A percentile compares a stretch with the other conserved stretches of the same genome.
These are phyloP conservation scores for Neurospora terricola DNA, from an alignment of 495 filamentous ascomycete species.

Conservation along the genomic window DNA sequence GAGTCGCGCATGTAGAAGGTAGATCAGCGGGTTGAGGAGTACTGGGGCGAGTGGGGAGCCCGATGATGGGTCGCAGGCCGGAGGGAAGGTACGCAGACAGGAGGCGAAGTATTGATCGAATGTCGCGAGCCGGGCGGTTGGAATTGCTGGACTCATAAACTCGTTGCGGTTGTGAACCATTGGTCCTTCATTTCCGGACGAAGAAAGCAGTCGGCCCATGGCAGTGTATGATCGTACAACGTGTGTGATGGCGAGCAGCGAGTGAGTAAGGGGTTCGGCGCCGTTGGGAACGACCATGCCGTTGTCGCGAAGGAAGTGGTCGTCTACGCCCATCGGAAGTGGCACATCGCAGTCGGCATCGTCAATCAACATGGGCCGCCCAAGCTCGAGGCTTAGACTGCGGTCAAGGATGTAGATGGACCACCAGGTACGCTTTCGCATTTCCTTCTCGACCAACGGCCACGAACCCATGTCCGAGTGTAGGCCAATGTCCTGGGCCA, in stretches of 20 bases:
- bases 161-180: neutral
- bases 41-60: constrained; percentile 60
- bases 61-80: constrained; percentile 55
- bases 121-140: constrained; percentile 56
- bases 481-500: constrained; percentile 81
- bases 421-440: constrained; percentile 90
- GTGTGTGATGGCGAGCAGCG: constrained; percentile 71
- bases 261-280: constrained; percentile 42
- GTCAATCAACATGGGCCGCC: constrained; percentile 74
- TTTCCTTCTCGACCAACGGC: constrained; percentile 74
- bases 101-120: constrained; percentile 75
- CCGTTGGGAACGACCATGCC: constrained; percentile 44
- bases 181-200: constrained; percentile 18
- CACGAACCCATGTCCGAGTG: constrained; percentile 67
- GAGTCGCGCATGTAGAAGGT: constrained; percentile 74
- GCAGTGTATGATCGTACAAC: constrained; percentile 75
- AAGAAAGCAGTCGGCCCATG: constrained; percentile 62
- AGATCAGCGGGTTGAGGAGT: constrained; percentile 59
- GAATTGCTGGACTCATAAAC: constrained; percentile 37
- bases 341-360: constrained; percentile 81
- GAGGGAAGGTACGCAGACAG: constrained; percentile 66
- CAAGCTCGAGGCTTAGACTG: constrained; percentile 69
- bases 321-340: constrained; percentile 72
- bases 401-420: constrained; percentile 86
- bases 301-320: constrained; percentile 62